Base-by-base conservation (phyloP, 371 early-diverging fungal genomes). In the Dipsacomyces acuminosporus region DNA sequence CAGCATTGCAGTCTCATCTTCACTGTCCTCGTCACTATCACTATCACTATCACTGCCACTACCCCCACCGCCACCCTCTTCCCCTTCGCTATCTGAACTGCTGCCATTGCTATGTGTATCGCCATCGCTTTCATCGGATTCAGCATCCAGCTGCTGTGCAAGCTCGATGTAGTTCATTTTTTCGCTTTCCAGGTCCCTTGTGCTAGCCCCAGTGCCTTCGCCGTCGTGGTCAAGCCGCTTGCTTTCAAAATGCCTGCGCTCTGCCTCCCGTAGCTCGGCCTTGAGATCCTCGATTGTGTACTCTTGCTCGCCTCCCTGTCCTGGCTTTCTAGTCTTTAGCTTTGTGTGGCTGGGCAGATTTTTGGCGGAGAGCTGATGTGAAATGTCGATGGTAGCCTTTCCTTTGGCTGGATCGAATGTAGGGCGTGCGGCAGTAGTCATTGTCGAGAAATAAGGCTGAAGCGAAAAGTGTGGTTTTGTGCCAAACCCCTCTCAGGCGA, bases 1-100 rank as follows among this genome's bases (percentile, higher is more conserved):
- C 35, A 97, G 64, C 61, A 89, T 88, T 33, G 85, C 93, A 7
- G 91, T 88, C 61, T 97, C 94, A 54, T 96, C 96, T 38, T 94
- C 95, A n/a, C 54, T 54, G 2, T 89, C 89, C 24, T 87, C 86
- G 17, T 85, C 87, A 36, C 82, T 30, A 30, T 30, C 30, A 81
- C 26, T 24, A 38, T 41, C 50, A 17, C 26, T 47, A 14, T 17
- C 70, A 46, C 59, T 73, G 24, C 73, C 79, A 21, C 63, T 65
- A 21, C 76, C 80, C 25, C 72, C 78, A 21, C 78, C 74, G 13
- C 75, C 76, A 8, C n/a, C n/a, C n/a, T n/a, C n/a, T n/a, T n/a
- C n/a, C n/a, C n/a, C n/a, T n/a, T n/a, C n/a, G n/a, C n/a, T n/a
- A n/a, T n/a, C n/a, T n/a, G 79, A 80, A 34, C 81, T 85, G 36